These are phyloP conservation scores for Xylaria sp. DNA, from an alignment of 2,329 filamentous ascomycete species.

Conservation along the genomic window DNA sequence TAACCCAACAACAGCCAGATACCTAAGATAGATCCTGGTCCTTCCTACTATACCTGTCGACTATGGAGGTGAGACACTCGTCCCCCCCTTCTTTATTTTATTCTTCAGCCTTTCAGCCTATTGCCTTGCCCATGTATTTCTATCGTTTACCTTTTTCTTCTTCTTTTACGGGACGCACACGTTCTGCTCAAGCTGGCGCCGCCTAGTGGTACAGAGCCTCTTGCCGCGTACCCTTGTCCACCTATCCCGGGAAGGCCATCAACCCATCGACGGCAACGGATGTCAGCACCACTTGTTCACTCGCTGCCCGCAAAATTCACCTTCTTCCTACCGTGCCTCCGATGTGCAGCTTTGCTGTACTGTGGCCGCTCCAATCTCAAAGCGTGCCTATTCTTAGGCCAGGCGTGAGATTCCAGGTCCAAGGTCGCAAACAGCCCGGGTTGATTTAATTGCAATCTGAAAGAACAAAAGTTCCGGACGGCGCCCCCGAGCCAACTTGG, in stretches of 20 bases:
- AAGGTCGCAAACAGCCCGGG: conserved; percentile 27
- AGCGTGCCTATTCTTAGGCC: conserved; percentile 29
- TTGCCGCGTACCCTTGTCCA: conserved; percentile 25
- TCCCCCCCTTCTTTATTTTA: conserved; percentile 20
- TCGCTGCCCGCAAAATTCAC: conserved; percentile 6
- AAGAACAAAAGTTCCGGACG: conserved; percentile 20
- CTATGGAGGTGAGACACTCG: conserved; percentile 35
- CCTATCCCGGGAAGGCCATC: conserved; percentile 16
- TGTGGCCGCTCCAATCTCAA: conserved; percentile 12
- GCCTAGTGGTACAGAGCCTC: conserved; percentile 30
- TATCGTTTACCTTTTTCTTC: too few relatives aligned
- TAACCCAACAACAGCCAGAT: conserved; percentile 30
- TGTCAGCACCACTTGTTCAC: conserved; percentile 11
- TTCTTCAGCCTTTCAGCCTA: conserved; percentile 5
- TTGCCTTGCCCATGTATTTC: conserved; percentile 14
- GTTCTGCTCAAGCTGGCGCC: conserved; percentile 14
- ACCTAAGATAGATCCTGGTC: conserved; percentile 16
- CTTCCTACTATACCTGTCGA: conserved; percentile 13
- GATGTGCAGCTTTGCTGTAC: conserved; percentile 17
- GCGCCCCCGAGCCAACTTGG: conserved; percentile 23
- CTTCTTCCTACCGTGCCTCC: conserved; percentile 13
- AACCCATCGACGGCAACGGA: conserved; percentile 11
- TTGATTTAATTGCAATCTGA: conserved; percentile 25
- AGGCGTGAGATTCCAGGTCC: conserved; percentile 27
- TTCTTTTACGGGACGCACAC: too few relatives aligned